phyloP scores from a whole-genome alignment of 352 stramenopile species.

The Pythium aristosporum region DNA sequence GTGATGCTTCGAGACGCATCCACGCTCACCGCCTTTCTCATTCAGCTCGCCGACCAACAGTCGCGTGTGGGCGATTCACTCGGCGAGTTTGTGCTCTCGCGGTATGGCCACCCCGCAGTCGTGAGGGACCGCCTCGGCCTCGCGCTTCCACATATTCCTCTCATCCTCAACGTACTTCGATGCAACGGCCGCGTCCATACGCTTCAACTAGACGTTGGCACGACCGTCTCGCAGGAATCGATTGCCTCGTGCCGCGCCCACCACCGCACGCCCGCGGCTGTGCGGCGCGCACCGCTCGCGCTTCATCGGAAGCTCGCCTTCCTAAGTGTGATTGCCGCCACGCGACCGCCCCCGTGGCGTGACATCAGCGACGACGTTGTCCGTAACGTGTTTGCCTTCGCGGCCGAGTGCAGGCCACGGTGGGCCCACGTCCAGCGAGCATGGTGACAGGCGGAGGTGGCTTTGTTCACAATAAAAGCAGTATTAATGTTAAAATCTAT shows the following conservation, averaged over 20 bases:
- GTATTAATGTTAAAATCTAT: no score
- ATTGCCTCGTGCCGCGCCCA: neutral
- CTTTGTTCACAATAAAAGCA: no score
- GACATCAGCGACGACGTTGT: slow-evolving; percentile 9
- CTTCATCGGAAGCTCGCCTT: slow-evolving; percentile 7
- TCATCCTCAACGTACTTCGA: slow-evolving; percentile 2
- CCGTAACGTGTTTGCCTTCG: slow-evolving; percentile 7
- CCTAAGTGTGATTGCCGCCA: neutral
- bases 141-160: neutral
- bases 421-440: slow-evolving; percentile 8
- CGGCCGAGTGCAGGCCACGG: slow-evolving; percentile 6
- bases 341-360: neutral
- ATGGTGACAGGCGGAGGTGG: neutral
- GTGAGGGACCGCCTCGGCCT: neutral
- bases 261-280: slow-evolving; percentile 8
- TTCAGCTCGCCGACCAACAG: slow-evolving; percentile 2
- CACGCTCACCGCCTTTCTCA: slow-evolving; percentile 5
- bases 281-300: slow-evolving; percentile 5
- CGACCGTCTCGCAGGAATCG: neutral
- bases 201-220: slow-evolving; percentile 7
- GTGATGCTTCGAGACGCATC: neutral
- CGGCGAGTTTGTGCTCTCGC: slow-evolving; percentile 10
- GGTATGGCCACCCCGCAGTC: neutral
- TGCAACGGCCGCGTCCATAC: slow-evolving; percentile 16
- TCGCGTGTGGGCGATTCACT: slow-evolving; percentile 8